These are phyloP conservation scores for Carex scoparia DNA, from an alignment of 176 grass and related monocot species.

Conservation along the genomic window DNA sequence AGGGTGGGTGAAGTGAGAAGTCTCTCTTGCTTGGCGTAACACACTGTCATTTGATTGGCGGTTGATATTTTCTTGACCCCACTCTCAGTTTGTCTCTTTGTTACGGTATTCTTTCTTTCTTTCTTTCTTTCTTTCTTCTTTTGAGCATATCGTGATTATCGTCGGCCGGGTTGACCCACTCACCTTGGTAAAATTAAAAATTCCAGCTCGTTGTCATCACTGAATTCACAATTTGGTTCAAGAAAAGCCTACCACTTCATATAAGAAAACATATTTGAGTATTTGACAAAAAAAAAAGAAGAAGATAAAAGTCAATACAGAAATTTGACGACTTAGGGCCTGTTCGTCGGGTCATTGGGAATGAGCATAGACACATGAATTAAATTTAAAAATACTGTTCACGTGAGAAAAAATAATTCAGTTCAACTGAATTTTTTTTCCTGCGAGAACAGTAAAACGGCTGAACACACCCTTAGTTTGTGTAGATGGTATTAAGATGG, in stretches of 20 bases:
- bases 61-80: slow-evolving; percentile 21
- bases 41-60: slow-evolving; percentile 4
- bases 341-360: not conserved
- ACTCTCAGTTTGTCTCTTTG: slow-evolving; percentile 10
- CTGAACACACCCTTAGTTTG: too few species aligned
- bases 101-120: not conserved
- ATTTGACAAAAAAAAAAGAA: not conserved
- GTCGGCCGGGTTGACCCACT: not conserved
- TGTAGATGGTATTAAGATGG: not conserved
- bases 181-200: not conserved
- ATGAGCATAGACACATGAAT: too few species aligned
- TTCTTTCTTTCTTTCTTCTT: not conserved
- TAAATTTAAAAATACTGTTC: too few species aligned
- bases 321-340: not conserved
- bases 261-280: too few species aligned
- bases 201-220: not conserved
- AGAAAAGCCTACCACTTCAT: not conserved
- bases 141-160: not conserved
- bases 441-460: too few species aligned
- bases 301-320: not conserved
- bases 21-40: slow-evolving; percentile 12
- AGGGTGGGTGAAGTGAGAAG: not conserved
- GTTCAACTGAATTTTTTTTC: too few species aligned
- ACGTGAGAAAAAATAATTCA: too few species aligned
- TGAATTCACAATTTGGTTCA: not conserved